A percentile compares a stretch with the other conserved stretches of the same genome.
phyloP scores from a whole-genome alignment of 1,139 yeast genomes.

The Eremothecium sinecaudum region DNA sequence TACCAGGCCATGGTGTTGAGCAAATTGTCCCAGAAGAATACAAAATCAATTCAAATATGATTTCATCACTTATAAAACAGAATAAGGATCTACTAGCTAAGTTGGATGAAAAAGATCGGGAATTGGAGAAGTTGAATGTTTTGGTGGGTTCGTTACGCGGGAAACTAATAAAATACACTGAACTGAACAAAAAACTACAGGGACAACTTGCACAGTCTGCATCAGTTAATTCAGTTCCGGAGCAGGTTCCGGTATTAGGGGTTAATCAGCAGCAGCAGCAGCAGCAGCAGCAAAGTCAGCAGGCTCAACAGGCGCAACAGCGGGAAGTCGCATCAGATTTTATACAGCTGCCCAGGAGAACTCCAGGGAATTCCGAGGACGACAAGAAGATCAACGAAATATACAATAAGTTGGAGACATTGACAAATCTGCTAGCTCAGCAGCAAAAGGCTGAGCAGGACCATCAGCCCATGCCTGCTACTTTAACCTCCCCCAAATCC shows the following conservation, averaged over 20 bases:
- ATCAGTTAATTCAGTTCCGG: slow-evolving; percentile 6
- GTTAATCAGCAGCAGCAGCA: slow-evolving; percentile 9
- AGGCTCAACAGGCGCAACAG: slow-evolving; percentile 1
- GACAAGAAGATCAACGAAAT: slow-evolving; percentile 15
- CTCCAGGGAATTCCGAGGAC: slow-evolving; percentile 5
- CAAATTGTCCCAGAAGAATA: slow-evolving; percentile 23
- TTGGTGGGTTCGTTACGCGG: slow-evolving; percentile 22
- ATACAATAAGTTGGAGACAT: slow-evolving; percentile 15
- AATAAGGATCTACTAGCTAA: slow-evolving; percentile 19
- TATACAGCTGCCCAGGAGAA: slow-evolving; percentile 13
- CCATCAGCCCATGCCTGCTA: neutral
- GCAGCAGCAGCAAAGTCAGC: neutral
- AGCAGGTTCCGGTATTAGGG: slow-evolving; percentile 6
- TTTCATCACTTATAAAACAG: slow-evolving; percentile 20
- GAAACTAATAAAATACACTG: slow-evolving; percentile 23
- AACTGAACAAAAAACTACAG: slow-evolving; percentile 19
- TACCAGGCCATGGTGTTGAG: slow-evolving; percentile 8
- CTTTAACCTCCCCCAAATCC: neutral
- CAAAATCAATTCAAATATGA: slow-evolving; percentile 21
- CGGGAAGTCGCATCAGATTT: slow-evolving; percentile 7
- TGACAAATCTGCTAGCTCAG: slow-evolving; percentile 14
- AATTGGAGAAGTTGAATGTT: slow-evolving; percentile 20
- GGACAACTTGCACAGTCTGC: slow-evolving; percentile 6
- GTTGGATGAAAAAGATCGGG: slow-evolving; percentile 20
- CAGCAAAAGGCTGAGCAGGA: slow-evolving; percentile 1